Base-by-base conservation (phyloP, 2,329 filamentous ascomycete genomes). In the Cordyceps cateniannulata region DNA sequence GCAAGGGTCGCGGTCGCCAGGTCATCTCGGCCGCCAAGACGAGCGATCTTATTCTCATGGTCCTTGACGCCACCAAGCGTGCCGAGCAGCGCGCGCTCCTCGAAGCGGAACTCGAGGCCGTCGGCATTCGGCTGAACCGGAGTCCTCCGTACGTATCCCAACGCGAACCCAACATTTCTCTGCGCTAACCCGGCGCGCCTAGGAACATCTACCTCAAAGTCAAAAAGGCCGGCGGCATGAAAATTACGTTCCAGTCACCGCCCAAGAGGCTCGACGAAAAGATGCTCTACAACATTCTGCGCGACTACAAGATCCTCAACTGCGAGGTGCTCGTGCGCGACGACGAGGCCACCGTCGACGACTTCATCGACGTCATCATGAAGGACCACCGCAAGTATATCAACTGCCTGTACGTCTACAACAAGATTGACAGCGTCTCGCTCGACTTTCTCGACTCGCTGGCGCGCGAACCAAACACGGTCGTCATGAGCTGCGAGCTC, bases 311-410 rank as follows among this genome's bases (percentile, higher is more conserved):
- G 79, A 92, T 99, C 68, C 85, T 99, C 63, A 99, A 99, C 79
- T 95, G 90, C 76, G 95, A 99, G 74, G 93, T 99, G 1, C 84
- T 99, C 24, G 86, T 99, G 18, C 89, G 95, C 68, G 95, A 99
- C 72, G 95, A 99, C 71, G 87, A 96, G 72, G 91, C 89, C 45
- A 98, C 95, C 1, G 92, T 99, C 40, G 95, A 99, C 77, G 93
- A 99, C 76, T 90, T 99, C 74, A 99, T 99, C 77, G 95, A 99
- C 74, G 92, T 97, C 63, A 97, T 99, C 76, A 98, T 98, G 93
- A 96, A 95, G 76, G 91, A 97, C 72, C 95, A 99, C 79, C 83
- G 95, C 71, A 99, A 96, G 75, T 99, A 99, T 80, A 97, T 99
- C 79, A 85, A 81, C 73, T 88, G 91, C 71, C 82, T 99, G 35